A percentile compares a stretch with the other conserved stretches of the same genome.
Evolutionary conservation across 2,329 filamentous ascomycete species (phyloP).

Genomic region (Cadophora malorum): DNA sequence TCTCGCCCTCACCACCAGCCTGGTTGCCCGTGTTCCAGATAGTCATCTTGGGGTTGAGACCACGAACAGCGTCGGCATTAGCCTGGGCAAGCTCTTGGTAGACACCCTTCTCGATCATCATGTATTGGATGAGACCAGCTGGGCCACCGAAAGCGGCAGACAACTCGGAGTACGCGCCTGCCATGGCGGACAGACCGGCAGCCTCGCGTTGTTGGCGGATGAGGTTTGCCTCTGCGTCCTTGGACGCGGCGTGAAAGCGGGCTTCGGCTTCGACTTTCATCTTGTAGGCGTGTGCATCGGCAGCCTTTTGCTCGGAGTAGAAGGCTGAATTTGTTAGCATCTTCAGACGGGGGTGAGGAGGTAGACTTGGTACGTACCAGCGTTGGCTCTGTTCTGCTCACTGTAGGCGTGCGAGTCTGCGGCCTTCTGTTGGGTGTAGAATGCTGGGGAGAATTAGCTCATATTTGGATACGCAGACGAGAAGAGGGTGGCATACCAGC

Average conservation of each 20-base stretch:
- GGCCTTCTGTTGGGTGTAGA: constrained; percentile 46
- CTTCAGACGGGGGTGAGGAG: neutral
- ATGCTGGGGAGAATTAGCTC: constrained; percentile 27
- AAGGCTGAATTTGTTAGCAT: constrained; percentile 23
- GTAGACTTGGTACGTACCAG: neutral
- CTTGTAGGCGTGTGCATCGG: constrained; percentile 58
- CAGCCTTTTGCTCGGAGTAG: constrained; percentile 56
- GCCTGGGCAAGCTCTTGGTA: constrained; percentile 80
- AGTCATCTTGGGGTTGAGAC: constrained; percentile 86
- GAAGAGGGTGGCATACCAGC: constrained; percentile 46
- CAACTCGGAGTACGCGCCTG: constrained; percentile 78
- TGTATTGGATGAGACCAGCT: constrained; percentile 78
- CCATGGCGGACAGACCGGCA: constrained; percentile 78
- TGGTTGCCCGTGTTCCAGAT: constrained; percentile 82
- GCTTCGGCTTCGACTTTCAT: constrained; percentile 52
- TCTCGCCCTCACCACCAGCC: constrained; percentile 45
- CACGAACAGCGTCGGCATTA: constrained; percentile 77
- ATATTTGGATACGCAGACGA: neutral
- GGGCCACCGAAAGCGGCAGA: constrained; percentile 78
- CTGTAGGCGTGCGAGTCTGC: constrained; percentile 10
- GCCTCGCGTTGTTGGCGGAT: constrained; percentile 73
- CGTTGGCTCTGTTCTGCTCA: constrained; percentile 11
- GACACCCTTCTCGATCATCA: constrained; percentile 86
- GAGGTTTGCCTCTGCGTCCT: constrained; percentile 65
- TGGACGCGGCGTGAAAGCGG: constrained; percentile 46